Evolutionary conservation across 257 asterid genomes (phyloP).

Genomic region (Pogostemon cablin): DNA sequence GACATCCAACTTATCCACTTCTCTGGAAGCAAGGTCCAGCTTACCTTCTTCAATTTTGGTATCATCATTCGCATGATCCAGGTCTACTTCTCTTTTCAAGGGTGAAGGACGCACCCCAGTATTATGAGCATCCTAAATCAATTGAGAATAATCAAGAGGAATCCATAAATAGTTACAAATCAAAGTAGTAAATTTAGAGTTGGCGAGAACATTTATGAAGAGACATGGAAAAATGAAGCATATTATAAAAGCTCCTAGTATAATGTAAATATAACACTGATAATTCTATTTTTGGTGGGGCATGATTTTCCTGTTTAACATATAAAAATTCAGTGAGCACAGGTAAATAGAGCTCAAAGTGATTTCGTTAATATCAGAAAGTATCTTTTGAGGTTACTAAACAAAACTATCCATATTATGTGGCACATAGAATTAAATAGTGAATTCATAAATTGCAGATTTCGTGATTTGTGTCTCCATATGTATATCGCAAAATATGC

Average conservation of each 20-base stretch:
- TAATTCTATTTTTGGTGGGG: conserved; percentile 28
- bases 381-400: neutral
- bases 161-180: neutral
- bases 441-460: conserved; percentile 1
- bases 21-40: conserved; percentile 42
- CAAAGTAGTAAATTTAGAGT: neutral
- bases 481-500: neutral
- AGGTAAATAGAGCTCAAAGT: conserved; percentile 26
- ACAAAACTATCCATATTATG: neutral
- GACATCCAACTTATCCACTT: conserved; percentile 40
- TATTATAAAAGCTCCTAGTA: conserved; percentile 25
- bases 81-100: conserved; percentile 42
- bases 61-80: conserved; percentile 41
- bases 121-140: conserved; percentile 54
- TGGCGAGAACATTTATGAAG: conserved; percentile 15
- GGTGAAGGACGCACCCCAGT: conserved; percentile 47
- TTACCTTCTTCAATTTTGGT: conserved; percentile 41
- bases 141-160: conserved; percentile 8
- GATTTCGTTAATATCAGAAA: conserved; percentile 11
- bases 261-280: neutral
- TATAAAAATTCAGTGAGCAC: conserved; percentile 14
- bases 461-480: neutral
- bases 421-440: neutral
- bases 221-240: conserved; percentile 24
- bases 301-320: conserved; percentile 19